Conservation (phyloP, 768 basidiomycete genomes). For the Asterophora parasitica region DNA sequence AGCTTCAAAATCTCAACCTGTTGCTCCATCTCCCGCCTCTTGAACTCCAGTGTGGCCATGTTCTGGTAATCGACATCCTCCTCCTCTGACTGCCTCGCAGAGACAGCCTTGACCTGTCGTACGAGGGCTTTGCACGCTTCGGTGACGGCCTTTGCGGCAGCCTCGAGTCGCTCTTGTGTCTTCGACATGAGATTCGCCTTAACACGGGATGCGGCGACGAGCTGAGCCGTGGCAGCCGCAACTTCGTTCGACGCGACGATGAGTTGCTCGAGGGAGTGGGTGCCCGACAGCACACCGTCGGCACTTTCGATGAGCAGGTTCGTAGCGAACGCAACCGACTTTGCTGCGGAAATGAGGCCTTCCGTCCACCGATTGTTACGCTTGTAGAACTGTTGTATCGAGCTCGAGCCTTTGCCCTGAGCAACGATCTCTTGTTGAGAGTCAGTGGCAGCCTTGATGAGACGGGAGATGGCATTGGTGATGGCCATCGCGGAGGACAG, state of each 20-base stretch:
- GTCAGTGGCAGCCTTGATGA: conserved; percentile 95
- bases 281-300: conserved; percentile 94
- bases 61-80: conserved; percentile 87
- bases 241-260: conserved; percentile 99
- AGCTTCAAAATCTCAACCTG: conserved; percentile 97
- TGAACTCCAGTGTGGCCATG: conserved; percentile 94
- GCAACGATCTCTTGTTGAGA: conserved; percentile 98
- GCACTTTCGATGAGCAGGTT: conserved; percentile 94
- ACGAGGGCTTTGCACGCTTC: conserved; percentile 97
- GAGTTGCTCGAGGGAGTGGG: conserved; percentile 95
- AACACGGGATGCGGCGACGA: conserved; percentile 96
- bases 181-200: conserved; percentile 99
- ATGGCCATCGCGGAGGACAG: conserved; percentile 91
- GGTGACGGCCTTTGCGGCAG: conserved; percentile 95
- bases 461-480: conserved; percentile 88
- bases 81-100: conserved; percentile 73
- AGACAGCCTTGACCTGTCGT: conserved; percentile 91
- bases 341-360: conserved; percentile 96
- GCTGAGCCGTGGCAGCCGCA: conserved; percentile 93
- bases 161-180: conserved; percentile 93
- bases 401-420: conserved; percentile 89
- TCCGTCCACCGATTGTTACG: conserved; percentile 99
- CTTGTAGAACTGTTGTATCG: conserved; percentile 97
- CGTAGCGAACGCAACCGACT: conserved; percentile 96
- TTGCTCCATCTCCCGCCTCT: conserved; percentile 97